Evolutionary conservation across 495 filamentous ascomycete species (phyloP), one percentile per base, ranked within the genome.

Genomic region (Daldinia caldariorum): DNA sequence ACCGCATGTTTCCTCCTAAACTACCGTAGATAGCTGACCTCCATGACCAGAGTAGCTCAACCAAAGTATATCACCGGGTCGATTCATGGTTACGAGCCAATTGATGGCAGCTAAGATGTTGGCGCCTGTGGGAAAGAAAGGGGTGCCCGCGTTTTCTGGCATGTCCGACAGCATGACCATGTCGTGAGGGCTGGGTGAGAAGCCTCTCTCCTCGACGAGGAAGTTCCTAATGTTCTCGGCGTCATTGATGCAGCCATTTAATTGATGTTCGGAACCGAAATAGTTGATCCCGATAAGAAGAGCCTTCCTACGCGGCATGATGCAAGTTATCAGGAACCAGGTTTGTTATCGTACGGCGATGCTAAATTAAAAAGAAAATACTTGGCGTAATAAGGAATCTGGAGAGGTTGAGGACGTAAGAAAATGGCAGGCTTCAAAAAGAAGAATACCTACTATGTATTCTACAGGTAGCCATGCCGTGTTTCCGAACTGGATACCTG

Each of bases 281-380:
- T 89, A 89, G 77, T 88, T 89, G 74, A 89, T 88, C 41, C 86
- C 87, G 54, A 89, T 88, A 16, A 89, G 74, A 37, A 89, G 83
- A 47, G 85, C 82, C 66, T 89, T 87, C 66, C 80, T 85, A 61
- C 83, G 83, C 45, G 79, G 20, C 73, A 73, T 76, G 45, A 29
- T 72, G 62, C 20, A 14, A 32, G 14, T 58, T 22, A 14, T 26
- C 26, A 43, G 12, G 39, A 18, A 14, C n/a, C 13, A 7, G 34
- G 8, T 18, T 12, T 5, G 16, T 12, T 43, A 12, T 18, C 39
- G 16, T 5, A 18, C 12, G 39, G 16, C 39, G 12, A 14, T 43
- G n/a, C 16, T 43, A 12, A 16, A 26, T 53, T 32, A 53, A 4
- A 1, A 4, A 20, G 10, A 53, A 32, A 31, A 26, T 3, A 26